Percentiles rank a stretch among this genome's conserved stretches.
Conservation (phyloP, 345 rosid genomes). For the Dovyalis caffra region DNA sequence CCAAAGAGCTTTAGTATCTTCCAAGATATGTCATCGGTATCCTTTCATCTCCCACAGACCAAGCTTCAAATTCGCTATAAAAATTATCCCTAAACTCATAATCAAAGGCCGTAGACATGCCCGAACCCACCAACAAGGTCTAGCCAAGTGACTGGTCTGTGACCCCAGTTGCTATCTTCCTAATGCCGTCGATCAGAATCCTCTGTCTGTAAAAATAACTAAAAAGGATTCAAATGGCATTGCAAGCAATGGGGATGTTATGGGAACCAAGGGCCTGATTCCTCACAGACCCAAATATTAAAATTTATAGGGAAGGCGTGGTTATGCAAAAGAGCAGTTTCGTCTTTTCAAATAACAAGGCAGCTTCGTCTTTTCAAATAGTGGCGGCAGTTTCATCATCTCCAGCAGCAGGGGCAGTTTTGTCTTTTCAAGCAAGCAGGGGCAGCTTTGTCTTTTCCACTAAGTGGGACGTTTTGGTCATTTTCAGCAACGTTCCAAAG, state of each 20-base stretch:
- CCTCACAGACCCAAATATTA: constrained; percentile 54
- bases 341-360: too few relatives aligned
- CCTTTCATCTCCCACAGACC: too few relatives aligned
- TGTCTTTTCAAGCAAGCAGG: too few relatives aligned
- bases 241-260: constrained; percentile 37
- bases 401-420: too few relatives aligned
- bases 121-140: constrained; percentile 78
- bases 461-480: too few relatives aligned
- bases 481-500: too few relatives aligned
- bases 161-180: constrained; percentile 70
- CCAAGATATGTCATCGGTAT: too few relatives aligned
- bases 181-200: constrained; percentile 57
- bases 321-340: constrained; percentile 46
- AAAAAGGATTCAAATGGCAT: constrained; percentile 45
- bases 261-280: constrained; percentile 56
- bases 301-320: constrained; percentile 54
- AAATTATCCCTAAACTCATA: constrained; percentile 64
- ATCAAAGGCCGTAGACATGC: constrained; percentile 56
- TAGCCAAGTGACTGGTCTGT: constrained; percentile 53
- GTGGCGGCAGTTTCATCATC: too few relatives aligned
- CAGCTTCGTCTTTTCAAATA: too few relatives aligned
- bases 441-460: too few relatives aligned
- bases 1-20: background rate
- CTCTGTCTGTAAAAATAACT: constrained; percentile 47
- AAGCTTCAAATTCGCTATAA: constrained; percentile 77